Evolutionary conservation across 345 rosid genomes (phyloP).

Genomic region (Populus tremula): DNA sequence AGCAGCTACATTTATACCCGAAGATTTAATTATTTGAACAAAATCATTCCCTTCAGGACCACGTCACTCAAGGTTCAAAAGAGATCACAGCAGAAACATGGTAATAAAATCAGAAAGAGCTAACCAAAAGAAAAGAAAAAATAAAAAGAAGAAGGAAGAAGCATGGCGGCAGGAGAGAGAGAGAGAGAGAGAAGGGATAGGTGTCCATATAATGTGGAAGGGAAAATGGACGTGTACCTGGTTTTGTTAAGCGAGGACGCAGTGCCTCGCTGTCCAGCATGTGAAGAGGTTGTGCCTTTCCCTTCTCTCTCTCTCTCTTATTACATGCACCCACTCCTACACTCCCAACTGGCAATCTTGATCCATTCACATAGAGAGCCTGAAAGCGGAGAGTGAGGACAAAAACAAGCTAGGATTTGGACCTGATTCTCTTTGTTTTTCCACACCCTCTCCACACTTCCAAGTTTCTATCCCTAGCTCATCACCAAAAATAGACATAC

Average conservation of each 20-base stretch:
- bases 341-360: constrained; percentile 46
- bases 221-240: constrained; percentile 41
- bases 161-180: background rate
- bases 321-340: constrained; percentile 23
- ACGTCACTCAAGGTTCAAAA: background rate
- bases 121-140: background rate
- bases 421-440: constrained; percentile 24
- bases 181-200: constrained; percentile 16
- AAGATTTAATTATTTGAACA: background rate
- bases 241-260: constrained; percentile 48
- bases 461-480: background rate
- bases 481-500: constrained; percentile 3
- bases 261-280: constrained; percentile 68
- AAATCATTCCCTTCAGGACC: background rate
- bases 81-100: background rate
- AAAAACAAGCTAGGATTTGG: constrained; percentile 30
- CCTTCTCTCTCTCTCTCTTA: constrained; percentile 11
- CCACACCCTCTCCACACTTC: background rate
- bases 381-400: constrained; percentile 27
- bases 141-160: background rate
- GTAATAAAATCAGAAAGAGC: background rate
- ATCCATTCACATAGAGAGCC: constrained; percentile 24
- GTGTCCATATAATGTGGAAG: constrained; percentile 37
- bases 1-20: background rate
- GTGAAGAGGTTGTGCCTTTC: constrained; percentile 41